Evolutionary conservation across 2,329 filamentous ascomycete species (phyloP).

Genomic region (Phialocephala sp.): DNA sequence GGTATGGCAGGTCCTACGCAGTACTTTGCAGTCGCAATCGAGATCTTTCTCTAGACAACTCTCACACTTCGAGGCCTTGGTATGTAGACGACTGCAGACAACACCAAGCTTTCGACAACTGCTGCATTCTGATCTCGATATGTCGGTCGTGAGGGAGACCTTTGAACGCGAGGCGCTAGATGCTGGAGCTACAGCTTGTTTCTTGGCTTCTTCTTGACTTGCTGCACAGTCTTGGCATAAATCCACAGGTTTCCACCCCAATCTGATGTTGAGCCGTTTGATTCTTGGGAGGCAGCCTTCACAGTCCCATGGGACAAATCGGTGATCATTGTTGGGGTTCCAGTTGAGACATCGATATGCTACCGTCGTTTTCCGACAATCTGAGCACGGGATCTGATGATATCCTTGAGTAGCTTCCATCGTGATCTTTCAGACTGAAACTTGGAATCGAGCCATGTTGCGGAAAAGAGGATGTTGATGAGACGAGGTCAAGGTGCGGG

Average conservation of each 20-base stretch:
- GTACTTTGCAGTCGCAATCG: background rate
- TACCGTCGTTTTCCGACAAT: background rate
- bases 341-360: background rate
- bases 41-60: background rate
- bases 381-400: background rate
- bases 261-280: background rate
- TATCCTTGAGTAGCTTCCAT: background rate
- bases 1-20: background rate
- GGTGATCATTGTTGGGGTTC: slow-evolving; percentile 1
- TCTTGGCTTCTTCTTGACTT: background rate
- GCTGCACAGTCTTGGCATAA: background rate
- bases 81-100: background rate
- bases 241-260: background rate
- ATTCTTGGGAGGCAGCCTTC: background rate
- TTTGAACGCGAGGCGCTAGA: background rate
- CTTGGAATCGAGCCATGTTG: background rate
- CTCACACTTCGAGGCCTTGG: background rate
- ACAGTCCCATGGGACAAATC: background rate
- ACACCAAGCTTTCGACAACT: background rate
- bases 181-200: background rate
- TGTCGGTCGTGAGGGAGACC: background rate
- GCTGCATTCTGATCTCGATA: background rate
- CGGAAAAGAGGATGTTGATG: background rate
- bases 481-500: background rate
- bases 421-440: background rate